Percentiles rank a stretch among this genome's conserved stretches.
phyloP scores from a whole-genome alignment of 2,329 filamentous ascomycete genomes.

The Aureobasidium sp. region DNA sequence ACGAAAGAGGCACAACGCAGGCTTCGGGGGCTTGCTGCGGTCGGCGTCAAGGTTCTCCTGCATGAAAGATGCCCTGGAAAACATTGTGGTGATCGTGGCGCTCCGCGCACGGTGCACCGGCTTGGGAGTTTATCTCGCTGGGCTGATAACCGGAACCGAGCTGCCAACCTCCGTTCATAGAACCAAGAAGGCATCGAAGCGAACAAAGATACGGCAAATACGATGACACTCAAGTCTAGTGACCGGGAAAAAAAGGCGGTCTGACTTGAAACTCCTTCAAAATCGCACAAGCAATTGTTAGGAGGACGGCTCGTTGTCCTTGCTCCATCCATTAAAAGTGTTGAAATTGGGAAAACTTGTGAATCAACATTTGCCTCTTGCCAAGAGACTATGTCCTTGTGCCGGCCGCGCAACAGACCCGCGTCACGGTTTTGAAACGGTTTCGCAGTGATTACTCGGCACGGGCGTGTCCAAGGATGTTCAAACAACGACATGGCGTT shows the following conservation, averaged over 20 bases:
- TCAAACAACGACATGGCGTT: slow-evolving; percentile 10
- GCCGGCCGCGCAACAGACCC: slow-evolving; percentile 11
- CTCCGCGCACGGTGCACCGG: background rate
- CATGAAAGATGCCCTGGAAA: background rate
- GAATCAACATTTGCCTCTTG: background rate
- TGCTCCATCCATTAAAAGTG: too few species aligned
- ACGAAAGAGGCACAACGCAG: slow-evolving; percentile 4
- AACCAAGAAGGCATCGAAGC: background rate
- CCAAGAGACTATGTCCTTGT: background rate
- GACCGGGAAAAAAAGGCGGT: too few species aligned
- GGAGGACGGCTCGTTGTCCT: background rate
- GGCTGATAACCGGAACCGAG: background rate
- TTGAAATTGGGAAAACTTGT: slow-evolving; percentile 1
- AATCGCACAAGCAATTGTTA: background rate
- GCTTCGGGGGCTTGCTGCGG: background rate
- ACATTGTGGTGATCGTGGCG: slow-evolving; percentile 5
- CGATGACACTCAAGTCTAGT: too few species aligned
- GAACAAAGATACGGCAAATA: background rate
- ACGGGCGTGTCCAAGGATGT: background rate
- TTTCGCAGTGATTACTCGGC: slow-evolving; percentile 12
- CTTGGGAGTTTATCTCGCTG: slow-evolving; percentile 2
- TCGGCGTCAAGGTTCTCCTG: background rate
- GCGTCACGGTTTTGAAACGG: slow-evolving; percentile 14
- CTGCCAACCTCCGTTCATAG: slow-evolving; percentile 6
- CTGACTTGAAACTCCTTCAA: too few species aligned